These are phyloP conservation scores for Sarocladiaceae sp. DNA, from an alignment of 2,329 filamentous ascomycete species.

Conservation along the genomic window DNA sequence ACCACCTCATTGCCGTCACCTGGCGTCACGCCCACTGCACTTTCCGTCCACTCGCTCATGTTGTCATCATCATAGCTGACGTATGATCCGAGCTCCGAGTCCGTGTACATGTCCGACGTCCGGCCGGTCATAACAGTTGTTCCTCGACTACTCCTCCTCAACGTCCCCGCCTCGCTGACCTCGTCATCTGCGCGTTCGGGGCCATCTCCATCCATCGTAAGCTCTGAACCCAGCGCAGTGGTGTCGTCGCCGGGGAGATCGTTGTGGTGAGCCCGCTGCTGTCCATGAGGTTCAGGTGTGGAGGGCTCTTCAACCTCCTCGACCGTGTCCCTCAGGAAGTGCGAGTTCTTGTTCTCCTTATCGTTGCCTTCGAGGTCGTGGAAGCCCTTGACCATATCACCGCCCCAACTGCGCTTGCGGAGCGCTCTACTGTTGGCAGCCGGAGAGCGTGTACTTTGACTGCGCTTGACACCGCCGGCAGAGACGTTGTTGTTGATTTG, in stretches of 20 bases:
- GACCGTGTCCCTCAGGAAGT: constrained; percentile 52
- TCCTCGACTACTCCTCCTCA: constrained; percentile 41
- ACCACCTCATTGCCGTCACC: constrained; percentile 28
- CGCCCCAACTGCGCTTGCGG: constrained; percentile 67
- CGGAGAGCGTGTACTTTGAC: constrained; percentile 68
- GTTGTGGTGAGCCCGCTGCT: constrained; percentile 12
- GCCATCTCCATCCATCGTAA: constrained; percentile 15
- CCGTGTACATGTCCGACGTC: constrained; percentile 28
- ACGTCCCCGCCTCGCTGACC: constrained; percentile 39
- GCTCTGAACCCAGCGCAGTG: constrained; percentile 18
- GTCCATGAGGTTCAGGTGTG: constrained; percentile 14
- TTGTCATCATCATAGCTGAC: constrained; percentile 35
- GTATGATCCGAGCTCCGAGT: constrained; percentile 27
- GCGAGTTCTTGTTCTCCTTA: constrained; percentile 52
- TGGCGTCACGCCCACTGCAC: constrained; percentile 25
- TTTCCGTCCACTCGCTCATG: constrained; percentile 44
- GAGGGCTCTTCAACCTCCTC: constrained; percentile 44
- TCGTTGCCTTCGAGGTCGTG: constrained; percentile 37
- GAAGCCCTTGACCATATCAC: constrained; percentile 39
- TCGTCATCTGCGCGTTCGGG: constrained; percentile 13
- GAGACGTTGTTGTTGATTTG: constrained; percentile 77
- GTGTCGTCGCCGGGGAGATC: constrained; percentile 19
- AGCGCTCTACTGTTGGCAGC: constrained; percentile 31
- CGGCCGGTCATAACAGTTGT: constrained; percentile 40
- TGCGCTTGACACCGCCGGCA: constrained; percentile 61